Percentiles rank a stretch among this genome's conserved stretches.
phyloP scores from a whole-genome alignment of 345 rosid genomes.

The Pistacia vera region DNA sequence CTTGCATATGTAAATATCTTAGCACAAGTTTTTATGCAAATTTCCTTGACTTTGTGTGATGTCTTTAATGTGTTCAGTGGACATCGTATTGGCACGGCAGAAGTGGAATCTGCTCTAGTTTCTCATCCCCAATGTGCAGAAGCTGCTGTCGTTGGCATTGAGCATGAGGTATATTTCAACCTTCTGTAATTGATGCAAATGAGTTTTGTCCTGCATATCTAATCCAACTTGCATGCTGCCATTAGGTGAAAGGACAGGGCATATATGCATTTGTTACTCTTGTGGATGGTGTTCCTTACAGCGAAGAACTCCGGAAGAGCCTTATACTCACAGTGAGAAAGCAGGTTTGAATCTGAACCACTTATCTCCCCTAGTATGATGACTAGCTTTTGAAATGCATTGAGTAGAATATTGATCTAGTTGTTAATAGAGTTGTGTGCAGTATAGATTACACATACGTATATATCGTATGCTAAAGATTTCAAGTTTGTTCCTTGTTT shows the following conservation, averaged over 20 bases:
- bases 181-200: slow-evolving; percentile 9
- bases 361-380: neutral
- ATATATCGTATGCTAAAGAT: neutral
- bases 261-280: slow-evolving; percentile 97
- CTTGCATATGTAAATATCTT: neutral
- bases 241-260: slow-evolving; percentile 92
- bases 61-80: slow-evolving; percentile 58
- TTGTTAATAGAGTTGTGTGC: neutral
- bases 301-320: slow-evolving; percentile 85
- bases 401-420: neutral
- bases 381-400: slow-evolving; percentile 4
- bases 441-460: neutral
- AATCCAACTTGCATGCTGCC: slow-evolving; percentile 15
- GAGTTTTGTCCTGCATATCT: neutral
- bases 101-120: slow-evolving; percentile 98
- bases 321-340: slow-evolving; percentile 71
- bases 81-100: slow-evolving; percentile 98
- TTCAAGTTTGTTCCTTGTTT: neutral
- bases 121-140: slow-evolving; percentile 96
- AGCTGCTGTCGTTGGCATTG: slow-evolving; percentile 96
- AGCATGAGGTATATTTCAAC: slow-evolving; percentile 73
- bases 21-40: neutral
- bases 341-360: slow-evolving; percentile 52
- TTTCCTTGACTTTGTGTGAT: neutral
- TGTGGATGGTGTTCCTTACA: slow-evolving; percentile 80